Conservation (phyloP, 192 early-diverging fungal genomes). For the Backusella australiensis region DNA sequence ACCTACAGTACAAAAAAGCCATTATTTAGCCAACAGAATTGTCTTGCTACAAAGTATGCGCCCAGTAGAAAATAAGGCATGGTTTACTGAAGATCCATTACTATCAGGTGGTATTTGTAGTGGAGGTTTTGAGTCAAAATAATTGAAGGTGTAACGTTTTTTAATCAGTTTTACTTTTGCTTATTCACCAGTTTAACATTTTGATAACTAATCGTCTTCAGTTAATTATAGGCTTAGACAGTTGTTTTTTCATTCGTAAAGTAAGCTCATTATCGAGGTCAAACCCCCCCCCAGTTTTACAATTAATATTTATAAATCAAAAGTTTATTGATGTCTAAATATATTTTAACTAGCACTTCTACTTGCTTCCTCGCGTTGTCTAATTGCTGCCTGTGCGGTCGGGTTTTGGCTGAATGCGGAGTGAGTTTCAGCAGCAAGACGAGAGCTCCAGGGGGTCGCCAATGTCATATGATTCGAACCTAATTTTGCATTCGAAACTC, state of each 20-base stretch:
- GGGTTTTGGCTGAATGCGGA: conserved; percentile 11
- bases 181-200: not conserved
- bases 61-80: not conserved
- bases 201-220: not conserved
- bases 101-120: too few species aligned
- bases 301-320: not conserved
- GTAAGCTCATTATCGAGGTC: not conserved
- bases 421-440: conserved; percentile 15
- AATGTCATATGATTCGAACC: conserved; percentile 12
- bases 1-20: too few species aligned
- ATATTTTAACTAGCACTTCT: not conserved
- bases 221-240: not conserved
- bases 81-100: too few species aligned
- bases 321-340: not conserved
- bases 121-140: too few species aligned
- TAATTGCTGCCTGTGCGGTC: not conserved
- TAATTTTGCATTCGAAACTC: conserved; percentile 1
- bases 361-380: not conserved
- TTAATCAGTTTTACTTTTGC: not conserved
- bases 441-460: conserved; percentile 21
- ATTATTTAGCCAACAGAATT: too few species aligned
- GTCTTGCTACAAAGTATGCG: not conserved
- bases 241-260: not conserved
- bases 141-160: not conserved
- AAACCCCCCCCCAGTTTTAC: not conserved